A percentile compares a stretch with the other conserved stretches of the same genome.
phyloP scores from a whole-genome alignment of 176 grass and related monocot species.

The Saccharum spontaneum region DNA sequence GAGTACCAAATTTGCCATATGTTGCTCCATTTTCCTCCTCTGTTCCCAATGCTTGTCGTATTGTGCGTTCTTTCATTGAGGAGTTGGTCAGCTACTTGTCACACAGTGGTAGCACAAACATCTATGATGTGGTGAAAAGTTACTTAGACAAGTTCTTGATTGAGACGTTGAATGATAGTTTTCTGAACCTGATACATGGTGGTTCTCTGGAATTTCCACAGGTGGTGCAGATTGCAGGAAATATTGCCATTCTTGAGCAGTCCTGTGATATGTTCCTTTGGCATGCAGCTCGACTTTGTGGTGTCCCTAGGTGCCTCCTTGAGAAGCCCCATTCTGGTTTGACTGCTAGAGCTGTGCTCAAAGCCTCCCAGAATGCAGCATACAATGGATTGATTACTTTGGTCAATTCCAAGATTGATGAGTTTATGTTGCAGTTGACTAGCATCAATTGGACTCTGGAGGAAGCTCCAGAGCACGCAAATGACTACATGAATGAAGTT shows the following conservation, averaged over 20 bases:
- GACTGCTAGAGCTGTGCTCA: slow-evolving; percentile 72
- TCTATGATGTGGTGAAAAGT: slow-evolving; percentile 69
- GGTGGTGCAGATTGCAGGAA: slow-evolving; percentile 83
- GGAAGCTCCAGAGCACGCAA: slow-evolving; percentile 69
- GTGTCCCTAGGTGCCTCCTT: slow-evolving; percentile 60
- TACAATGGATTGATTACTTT: slow-evolving; percentile 57
- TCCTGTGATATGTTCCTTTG: slow-evolving; percentile 85
- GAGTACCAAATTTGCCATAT: slow-evolving; percentile 69
- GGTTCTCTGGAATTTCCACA: slow-evolving; percentile 50
- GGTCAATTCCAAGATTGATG: slow-evolving; percentile 75
- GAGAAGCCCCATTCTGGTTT: slow-evolving; percentile 76
- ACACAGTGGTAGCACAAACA: slow-evolving; percentile 50
- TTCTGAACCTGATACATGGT: slow-evolving; percentile 72
- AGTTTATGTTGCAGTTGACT: slow-evolving; percentile 58
- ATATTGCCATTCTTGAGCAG: slow-evolving; percentile 68
- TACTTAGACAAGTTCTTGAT: slow-evolving; percentile 88
- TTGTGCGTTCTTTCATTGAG: slow-evolving; percentile 78
- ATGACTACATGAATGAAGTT: slow-evolving; percentile 89
- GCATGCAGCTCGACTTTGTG: slow-evolving; percentile 71
- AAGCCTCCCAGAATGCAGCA: slow-evolving; percentile 70
- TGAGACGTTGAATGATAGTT: slow-evolving; percentile 71
- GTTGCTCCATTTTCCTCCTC: slow-evolving; percentile 75
- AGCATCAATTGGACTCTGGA: slow-evolving; percentile 76
- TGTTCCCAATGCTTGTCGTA: slow-evolving; percentile 66
- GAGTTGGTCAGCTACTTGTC: slow-evolving; percentile 79